These are phyloP conservation scores for Solanum pennellii DNA, from an alignment of 257 asterid species.

Conservation along the genomic window DNA sequence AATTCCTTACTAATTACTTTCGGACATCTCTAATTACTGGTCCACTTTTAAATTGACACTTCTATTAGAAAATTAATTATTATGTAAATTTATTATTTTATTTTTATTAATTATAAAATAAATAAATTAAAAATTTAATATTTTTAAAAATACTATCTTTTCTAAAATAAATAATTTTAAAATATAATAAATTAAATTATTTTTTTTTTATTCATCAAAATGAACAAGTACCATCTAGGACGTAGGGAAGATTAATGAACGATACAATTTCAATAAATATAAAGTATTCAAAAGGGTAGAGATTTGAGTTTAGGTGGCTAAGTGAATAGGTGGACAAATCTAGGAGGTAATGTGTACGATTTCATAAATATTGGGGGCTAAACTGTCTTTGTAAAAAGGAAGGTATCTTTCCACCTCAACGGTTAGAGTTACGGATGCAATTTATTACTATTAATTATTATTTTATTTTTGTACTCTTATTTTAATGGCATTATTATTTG, in stretches of 20 bases:
- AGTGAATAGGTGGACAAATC: neutral
- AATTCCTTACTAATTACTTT: neutral
- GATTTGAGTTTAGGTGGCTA: neutral
- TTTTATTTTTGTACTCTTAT: neutral
- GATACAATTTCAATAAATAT: neutral
- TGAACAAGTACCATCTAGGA: no score
- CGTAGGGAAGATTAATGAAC: no score
- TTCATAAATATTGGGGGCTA: neutral
- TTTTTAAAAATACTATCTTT: no score
- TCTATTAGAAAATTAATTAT: no score
- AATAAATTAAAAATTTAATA: no score
- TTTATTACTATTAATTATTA: neutral
- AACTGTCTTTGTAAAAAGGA: neutral
- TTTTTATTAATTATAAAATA: no score
- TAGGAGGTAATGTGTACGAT: neutral
- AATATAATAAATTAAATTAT: no score
- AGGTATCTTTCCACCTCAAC: neutral
- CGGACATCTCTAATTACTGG: no score
- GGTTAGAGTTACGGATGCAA: neutral
- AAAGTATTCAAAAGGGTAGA: neutral
- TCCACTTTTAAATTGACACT: accelerated
- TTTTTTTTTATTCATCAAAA: no score
- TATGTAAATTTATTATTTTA: no score
- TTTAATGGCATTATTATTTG: neutral
- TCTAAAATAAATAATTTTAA: no score